Percentiles rank a stretch among this genome's conserved stretches.
Conservation (phyloP, 2,329 filamentous ascomycete genomes). For the Sclerotinia nivalis region DNA sequence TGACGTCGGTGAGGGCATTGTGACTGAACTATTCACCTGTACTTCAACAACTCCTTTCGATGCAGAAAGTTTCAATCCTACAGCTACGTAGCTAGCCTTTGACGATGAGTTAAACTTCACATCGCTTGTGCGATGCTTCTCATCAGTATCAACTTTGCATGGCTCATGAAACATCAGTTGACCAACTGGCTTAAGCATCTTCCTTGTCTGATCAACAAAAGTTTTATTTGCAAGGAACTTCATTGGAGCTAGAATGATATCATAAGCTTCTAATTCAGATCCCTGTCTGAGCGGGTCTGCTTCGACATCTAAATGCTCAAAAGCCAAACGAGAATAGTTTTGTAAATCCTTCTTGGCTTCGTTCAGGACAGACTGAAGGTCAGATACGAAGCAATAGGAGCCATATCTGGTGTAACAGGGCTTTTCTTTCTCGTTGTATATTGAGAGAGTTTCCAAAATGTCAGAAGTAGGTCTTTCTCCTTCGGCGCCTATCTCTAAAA, state of each 20-base stretch:
- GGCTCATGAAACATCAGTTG: not conserved
- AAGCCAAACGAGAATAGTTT: conserved; percentile 3
- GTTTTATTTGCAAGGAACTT: not conserved
- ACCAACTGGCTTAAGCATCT: not conserved
- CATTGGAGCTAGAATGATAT: not conserved
- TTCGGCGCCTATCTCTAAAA: conserved; percentile 36
- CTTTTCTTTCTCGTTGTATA: not conserved
- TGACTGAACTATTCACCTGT: not conserved
- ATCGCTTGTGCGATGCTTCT: not conserved
- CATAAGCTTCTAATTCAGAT: not conserved
- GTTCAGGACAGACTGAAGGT: not conserved
- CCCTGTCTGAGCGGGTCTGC: not conserved
- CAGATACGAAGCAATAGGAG: not conserved
- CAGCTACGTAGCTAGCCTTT: not conserved
- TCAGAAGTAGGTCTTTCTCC: conserved; percentile 26
- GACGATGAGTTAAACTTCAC: not conserved
- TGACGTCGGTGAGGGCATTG: not conserved
- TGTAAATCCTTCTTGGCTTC: not conserved
- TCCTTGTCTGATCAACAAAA: not conserved
- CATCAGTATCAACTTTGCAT: not conserved
- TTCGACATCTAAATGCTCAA: not conserved
- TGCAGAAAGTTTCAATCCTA: not conserved
- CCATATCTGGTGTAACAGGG: not conserved
- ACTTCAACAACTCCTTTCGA: not conserved
- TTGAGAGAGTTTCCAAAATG: conserved; percentile 15